A percentile compares a stretch with the other conserved stretches of the same genome.
Conservation (phyloP, 768 basidiomycete genomes). For the Leucocoprinus birnbaumii region DNA sequence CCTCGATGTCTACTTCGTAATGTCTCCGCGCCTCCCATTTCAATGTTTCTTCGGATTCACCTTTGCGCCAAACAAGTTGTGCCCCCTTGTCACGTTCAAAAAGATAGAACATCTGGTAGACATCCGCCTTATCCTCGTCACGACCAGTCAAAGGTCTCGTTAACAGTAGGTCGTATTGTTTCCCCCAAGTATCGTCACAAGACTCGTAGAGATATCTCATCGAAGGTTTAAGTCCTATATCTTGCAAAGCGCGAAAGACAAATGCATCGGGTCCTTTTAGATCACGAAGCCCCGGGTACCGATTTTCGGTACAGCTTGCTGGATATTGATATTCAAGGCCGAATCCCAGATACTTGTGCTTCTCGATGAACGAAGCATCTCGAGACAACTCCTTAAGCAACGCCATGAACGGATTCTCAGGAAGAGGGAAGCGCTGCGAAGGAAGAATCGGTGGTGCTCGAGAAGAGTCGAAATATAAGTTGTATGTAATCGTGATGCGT, state of each 20-base stretch:
- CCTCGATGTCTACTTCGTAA: neutral
- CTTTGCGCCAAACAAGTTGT: neutral
- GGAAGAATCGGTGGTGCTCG: slow-evolving; percentile 3
- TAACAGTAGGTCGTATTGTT: neutral
- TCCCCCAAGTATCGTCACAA: neutral
- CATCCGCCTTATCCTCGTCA: neutral
- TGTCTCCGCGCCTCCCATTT: neutral
- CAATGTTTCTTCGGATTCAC: neutral
- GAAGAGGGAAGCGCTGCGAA: neutral
- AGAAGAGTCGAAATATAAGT: slow-evolving; percentile 26
- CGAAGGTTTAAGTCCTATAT: neutral
- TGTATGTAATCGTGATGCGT: slow-evolving; percentile 40
- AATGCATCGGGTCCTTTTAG: slow-evolving; percentile 1
- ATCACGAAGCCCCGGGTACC: neutral
- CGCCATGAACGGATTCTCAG: slow-evolving; percentile 6
- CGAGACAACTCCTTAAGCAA: neutral
- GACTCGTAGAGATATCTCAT: neutral
- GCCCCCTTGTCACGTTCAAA: neutral
- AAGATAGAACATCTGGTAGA: neutral
- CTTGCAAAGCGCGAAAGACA: neutral
- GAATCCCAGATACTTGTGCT: slow-evolving; percentile 16
- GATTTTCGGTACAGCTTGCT: neutral
- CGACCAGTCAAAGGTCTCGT: neutral
- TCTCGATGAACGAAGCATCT: slow-evolving; percentile 5
- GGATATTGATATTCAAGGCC: slow-evolving; percentile 14